These are phyloP conservation scores for Mycena haematopus DNA, from an alignment of 768 basidiomycete genomes.

Conservation along the genomic window DNA sequence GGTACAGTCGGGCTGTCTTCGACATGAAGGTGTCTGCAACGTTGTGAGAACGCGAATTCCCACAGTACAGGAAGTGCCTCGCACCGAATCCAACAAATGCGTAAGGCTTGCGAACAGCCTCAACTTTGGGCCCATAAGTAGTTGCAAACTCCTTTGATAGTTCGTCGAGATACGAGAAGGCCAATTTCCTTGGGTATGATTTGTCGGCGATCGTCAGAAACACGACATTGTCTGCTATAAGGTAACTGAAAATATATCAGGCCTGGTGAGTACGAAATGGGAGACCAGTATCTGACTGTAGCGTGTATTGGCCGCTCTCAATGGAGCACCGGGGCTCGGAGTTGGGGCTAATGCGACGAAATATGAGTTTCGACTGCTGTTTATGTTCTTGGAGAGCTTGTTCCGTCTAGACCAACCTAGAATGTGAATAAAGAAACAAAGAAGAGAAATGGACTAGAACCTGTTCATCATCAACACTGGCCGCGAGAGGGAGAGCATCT, in stretches of 20 bases:
- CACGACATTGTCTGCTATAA: conserved; percentile 92
- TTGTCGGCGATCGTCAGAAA: conserved; percentile 96
- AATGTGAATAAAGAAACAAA: conserved; percentile 9
- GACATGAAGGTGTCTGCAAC: conserved; percentile 95
- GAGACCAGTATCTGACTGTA: conserved; percentile 74
- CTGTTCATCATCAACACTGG: conserved; percentile 97
- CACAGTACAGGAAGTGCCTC: conserved; percentile 38
- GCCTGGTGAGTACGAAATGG: background rate
- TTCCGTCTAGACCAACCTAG: conserved; percentile 72
- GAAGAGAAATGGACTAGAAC: conserved; percentile 47
- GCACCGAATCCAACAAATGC: conserved; percentile 97
- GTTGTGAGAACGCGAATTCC: conserved; percentile 13
- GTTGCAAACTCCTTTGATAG: conserved; percentile 94
- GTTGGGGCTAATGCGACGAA: conserved; percentile 91
- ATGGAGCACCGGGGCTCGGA: conserved; percentile 97
- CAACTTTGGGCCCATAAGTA: conserved; percentile 93
- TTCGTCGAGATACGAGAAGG: conserved; percentile 97
- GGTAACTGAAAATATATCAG: conserved; percentile 67
- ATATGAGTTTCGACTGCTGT: conserved; percentile 96
- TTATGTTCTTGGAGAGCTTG: conserved; percentile 95
- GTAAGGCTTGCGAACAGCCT: conserved; percentile 93
- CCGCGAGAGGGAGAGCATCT: conserved; percentile 90
- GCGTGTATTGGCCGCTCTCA: conserved; percentile 92
- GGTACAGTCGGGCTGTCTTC: conserved; percentile 94
- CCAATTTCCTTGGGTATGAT: conserved; percentile 95